Evolutionary conservation across 2,329 filamentous ascomycete genomes (phyloP), one percentile per base, ranked within the genome.

Genomic region (Helminthosporium solani): DNA sequence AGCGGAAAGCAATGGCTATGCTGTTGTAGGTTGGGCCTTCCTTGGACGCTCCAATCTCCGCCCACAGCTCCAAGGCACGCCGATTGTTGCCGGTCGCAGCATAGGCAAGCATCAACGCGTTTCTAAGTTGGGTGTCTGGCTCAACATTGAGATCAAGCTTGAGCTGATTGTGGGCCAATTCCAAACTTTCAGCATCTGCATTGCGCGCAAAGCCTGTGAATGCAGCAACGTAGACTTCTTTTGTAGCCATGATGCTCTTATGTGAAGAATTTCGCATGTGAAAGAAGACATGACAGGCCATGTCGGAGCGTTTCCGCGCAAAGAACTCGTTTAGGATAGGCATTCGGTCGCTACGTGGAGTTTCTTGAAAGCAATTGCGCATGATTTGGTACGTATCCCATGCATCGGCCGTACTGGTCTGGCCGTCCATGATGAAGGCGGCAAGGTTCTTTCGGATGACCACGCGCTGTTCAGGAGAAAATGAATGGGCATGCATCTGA

Each of bases 81-180:
- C 78, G 71, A 0, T 86, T 77, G 53, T 84, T 77, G 6, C 81
- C 87, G 60, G 84, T 87, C 1, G 82, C 80, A 1, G 84, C 82
- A 64, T 95, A 92, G 0, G 89, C 91, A 11, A 94, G 77, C 84
- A 99, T 96, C 39, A 97, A 75, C 0, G 87, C 84, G 60, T 96
- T 97, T 58, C 86, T 83, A 2, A 97, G 75, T 44, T 75, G 77
- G 0, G 92, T 97, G 57, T 81, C 84, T 3, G 86, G 79, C 57
- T 91, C 84, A 30, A 97, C 79, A 33, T 82, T 81, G n/a, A 85
- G 79, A 67, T 99, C 94, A 68, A 96, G 85, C 73, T 96, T 97
- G 56, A 96, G 78, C 82, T 96, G 92, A 65, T 96, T 96, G 73
- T 96, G 87, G 2, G 95, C 81, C 51, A 87, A 82, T 47, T 84